Conservation (phyloP, 2,329 filamentous ascomycete genomes). For the Zymoseptoria brevis region DNA sequence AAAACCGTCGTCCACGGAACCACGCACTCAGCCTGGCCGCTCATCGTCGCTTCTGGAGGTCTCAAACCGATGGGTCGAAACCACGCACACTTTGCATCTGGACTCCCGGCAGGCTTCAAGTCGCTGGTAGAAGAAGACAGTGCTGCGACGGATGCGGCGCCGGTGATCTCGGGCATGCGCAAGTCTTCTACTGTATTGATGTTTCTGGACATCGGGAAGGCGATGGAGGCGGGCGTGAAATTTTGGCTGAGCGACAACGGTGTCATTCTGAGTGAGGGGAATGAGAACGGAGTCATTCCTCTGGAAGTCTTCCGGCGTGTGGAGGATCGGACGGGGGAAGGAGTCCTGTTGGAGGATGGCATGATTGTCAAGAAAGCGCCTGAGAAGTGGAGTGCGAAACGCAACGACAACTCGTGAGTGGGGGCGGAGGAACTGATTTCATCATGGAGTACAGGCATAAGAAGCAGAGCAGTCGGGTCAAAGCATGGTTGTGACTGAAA, state of each 20-base stretch:
- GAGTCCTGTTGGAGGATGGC: constrained; percentile 64
- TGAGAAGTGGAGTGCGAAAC: constrained; percentile 39
- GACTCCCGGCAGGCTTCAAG: constrained; percentile 49
- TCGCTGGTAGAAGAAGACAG: constrained; percentile 25
- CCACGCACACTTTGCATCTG: constrained; percentile 83
- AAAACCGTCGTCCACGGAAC: constrained; percentile 72
- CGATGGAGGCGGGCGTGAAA: constrained; percentile 62
- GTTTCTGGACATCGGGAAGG: constrained; percentile 71
- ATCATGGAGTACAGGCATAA: neutral
- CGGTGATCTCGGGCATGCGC: constrained; percentile 50
- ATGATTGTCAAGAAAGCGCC: constrained; percentile 60
- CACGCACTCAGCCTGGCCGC: constrained; percentile 69
- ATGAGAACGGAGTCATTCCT: constrained; percentile 55
- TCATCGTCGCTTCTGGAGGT: constrained; percentile 69
- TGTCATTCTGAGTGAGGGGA: constrained; percentile 40
- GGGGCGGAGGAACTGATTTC: constrained; percentile 1
- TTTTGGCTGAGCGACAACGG: constrained; percentile 49
- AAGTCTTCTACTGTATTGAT: constrained; percentile 56
- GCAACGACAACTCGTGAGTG: constrained; percentile 31
- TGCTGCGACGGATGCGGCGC: constrained; percentile 38
- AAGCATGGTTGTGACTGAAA: neutral
- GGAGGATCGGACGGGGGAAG: constrained; percentile 51
- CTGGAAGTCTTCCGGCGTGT: constrained; percentile 65
- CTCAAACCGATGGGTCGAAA: constrained; percentile 73
- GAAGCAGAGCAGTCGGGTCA: neutral